Evolutionary conservation across 495 filamentous ascomycete species (phyloP), one percentile per base, ranked within the genome.

Genomic region (Talaromyces thailandensis): DNA sequence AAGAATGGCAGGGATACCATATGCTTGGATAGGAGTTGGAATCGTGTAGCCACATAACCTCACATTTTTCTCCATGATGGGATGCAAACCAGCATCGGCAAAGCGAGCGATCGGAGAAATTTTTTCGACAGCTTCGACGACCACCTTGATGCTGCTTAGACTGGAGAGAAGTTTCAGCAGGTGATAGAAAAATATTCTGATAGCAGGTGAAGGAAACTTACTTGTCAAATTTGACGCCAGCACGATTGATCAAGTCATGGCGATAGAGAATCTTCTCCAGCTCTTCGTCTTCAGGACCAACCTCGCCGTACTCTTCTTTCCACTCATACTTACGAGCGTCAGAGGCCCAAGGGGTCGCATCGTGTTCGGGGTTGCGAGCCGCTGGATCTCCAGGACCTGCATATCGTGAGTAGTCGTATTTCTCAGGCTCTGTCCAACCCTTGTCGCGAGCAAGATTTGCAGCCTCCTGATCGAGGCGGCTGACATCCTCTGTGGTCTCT

Each of bases 11-110:
- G 94, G 92, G 24, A 98, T 81, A 43, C 81, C 82, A 68, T 92
- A 97, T 12, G 82, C 79, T 70, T 98, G 94, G 55, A 98, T 92
- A 0, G 92, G 88, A 12, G 94, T 98, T 0, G 94, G 92, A 2
- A 77, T 65, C 2, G 75, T 65, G 64, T 88, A 91, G 1, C 82
- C 79, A 40, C 85, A 84, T 2, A 92, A 79, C 63, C 83, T 64
- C 35, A 97, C 80, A 64, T 98, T 98, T 58, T 86, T 76, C 9
- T 86, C 67, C 83, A 98, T 87, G 32, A 85, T 79, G 0, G 95
- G 94, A 66, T 98, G 94, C 23, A 98, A 76, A 2, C 91, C 91
- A 25, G 91, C 90, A 50, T 89, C 81, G 6, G 86, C 77, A 66
- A 94, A 96, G 35, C 58, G 63, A 70, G 35, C 70, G 53, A 64